Percentiles rank a stretch among this genome's conserved stretches.
Evolutionary conservation across 1,139 yeast species (phyloP).

Genomic region (Yamadazyma dendronema): DNA sequence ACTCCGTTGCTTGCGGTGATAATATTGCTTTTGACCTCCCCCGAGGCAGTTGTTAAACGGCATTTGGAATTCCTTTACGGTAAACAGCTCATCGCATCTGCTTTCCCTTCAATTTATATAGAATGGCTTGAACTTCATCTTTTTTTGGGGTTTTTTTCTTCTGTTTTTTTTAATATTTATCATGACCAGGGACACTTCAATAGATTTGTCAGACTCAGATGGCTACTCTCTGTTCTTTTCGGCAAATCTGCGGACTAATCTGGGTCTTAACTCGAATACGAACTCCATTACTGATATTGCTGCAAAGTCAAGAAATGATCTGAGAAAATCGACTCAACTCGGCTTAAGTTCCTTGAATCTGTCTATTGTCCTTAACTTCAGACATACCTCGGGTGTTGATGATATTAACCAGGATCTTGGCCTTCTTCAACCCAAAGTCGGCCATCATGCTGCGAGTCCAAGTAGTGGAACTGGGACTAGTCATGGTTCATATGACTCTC

Average conservation of each 20-base stretch:
- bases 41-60: background rate
- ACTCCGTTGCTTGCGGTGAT: background rate
- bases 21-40: background rate
- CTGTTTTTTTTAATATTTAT: background rate
- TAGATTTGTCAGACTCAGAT: too few species aligned
- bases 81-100: too few species aligned
- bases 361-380: background rate
- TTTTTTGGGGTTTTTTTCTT: background rate
- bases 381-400: too few species aligned
- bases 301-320: too few species aligned
- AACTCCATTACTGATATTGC: background rate
- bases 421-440: background rate
- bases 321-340: too few species aligned
- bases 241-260: too few species aligned
- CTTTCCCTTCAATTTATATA: background rate
- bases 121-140: background rate
- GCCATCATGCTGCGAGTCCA: background rate
- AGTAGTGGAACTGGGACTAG: background rate
- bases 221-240: too few species aligned
- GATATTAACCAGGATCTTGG: background rate
- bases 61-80: too few species aligned
- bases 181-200: too few species aligned
- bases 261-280: background rate
- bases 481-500: slow-evolving; percentile 1
- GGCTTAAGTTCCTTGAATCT: too few species aligned